phyloP scores from a whole-genome alignment of 768 basidiomycete species.

The Tubosaeta brunneosetosa region DNA sequence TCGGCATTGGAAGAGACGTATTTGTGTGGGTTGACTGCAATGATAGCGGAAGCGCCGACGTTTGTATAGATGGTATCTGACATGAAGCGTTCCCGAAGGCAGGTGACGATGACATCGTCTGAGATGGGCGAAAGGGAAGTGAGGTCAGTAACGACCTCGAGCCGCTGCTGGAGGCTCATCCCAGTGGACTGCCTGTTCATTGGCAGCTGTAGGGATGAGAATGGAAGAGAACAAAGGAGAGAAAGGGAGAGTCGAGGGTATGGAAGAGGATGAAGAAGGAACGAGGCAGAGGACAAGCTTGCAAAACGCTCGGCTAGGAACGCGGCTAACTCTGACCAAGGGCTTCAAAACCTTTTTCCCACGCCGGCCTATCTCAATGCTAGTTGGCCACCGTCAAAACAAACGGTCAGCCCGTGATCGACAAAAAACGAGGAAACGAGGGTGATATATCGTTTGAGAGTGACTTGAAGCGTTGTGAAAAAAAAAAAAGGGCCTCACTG shows the following conservation, averaged over 20 bases:
- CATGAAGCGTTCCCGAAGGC: slow-evolving; percentile 84
- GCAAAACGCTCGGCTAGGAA: slow-evolving; percentile 18
- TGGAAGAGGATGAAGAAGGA: slow-evolving; percentile 10
- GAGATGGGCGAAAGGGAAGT: slow-evolving; percentile 59
- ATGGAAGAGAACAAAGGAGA: neutral
- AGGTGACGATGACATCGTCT: slow-evolving; percentile 81
- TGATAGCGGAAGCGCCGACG: slow-evolving; percentile 65
- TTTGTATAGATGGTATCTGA: slow-evolving; percentile 75
- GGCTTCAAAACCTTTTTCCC: slow-evolving; percentile 18
- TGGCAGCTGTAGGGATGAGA: neutral
- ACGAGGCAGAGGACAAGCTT: slow-evolving; percentile 16
- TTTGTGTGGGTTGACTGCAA: slow-evolving; percentile 93
- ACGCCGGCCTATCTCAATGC: slow-evolving; percentile 14
- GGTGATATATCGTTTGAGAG: neutral
- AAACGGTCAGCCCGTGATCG: neutral
- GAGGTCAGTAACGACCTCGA: slow-evolving; percentile 72
- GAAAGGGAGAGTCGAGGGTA: slow-evolving; percentile 1
- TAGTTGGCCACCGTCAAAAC: neutral
- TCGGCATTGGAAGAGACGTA: slow-evolving; percentile 82
- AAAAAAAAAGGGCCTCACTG: slow-evolving; percentile 32
- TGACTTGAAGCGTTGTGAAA: neutral
- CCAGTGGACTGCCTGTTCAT: slow-evolving; percentile 44
- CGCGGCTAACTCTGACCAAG: slow-evolving; percentile 25
- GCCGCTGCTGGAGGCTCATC: slow-evolving; percentile 55
- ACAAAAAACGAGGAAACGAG: neutral